Base-by-base conservation (phyloP, 177 flowering plant species). In the Vitis hybrid region DNA sequence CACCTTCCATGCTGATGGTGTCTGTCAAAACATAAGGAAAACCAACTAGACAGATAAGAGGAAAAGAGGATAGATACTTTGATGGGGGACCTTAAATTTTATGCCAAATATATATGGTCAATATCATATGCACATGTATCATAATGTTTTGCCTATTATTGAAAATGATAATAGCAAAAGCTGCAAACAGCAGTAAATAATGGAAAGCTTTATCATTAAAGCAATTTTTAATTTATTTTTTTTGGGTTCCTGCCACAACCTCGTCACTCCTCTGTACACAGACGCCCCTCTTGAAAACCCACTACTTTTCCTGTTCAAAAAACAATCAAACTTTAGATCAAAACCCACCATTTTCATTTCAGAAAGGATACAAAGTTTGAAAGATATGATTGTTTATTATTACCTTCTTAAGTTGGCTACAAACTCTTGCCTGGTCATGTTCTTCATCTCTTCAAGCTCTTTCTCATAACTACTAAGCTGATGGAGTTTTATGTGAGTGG, bases 1-100 rank as follows among this genome's bases (percentile, higher is more conserved):
- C 98, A 94, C 65, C 98, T 88, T 75, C 98, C 98, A 82, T 94
- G 98, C 72, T 94, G 97, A 82, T 94, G 98, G 72, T 94, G 98
- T 75, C 98, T 94, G 82, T 57, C 63, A 68, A 19, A 10, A 18
- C 9, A 51, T 62, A 50, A 52, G 13, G 48, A 60, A 65, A 76
- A 64, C 14, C 27, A 73, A 48, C 18, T 57, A 51, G 46, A 52
- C 60, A 70, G 1, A 48, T 4, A 59, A 67, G 18, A 50, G 55
- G 66, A 64, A 46, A 74, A 4, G 14, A 40, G 19, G 51, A 67
- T 50, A 71, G 46, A 74, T 55, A 52, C 18, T 24, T 51, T 51
- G 32, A 50, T 18, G 24, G 60, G 52, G 9, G 15, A 9, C 5
- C 50, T 60, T 65, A 2, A 71, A 68, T 64, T 16, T 15, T 24